Evolutionary conservation across 305 asterid species (phyloP), one percentile per base, ranked within the genome.

Genomic region (Fraxinus platypoda): DNA sequence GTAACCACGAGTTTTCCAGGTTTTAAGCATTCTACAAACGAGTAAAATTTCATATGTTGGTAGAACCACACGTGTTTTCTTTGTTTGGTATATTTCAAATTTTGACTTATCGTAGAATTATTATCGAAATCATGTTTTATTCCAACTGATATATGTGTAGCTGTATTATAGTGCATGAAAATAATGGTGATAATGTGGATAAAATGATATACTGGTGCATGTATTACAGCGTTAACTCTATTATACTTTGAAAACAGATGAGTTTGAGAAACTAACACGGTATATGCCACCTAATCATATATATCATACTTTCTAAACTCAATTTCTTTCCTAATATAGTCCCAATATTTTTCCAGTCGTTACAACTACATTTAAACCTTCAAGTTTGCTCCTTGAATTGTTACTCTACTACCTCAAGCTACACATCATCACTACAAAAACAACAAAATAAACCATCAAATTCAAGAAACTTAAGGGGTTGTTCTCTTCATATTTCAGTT

Each of bases 11-110:
- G 52, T 81, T 78, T 1, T 12, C 74, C 41, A 66, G 6, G 4
- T 76, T 87, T 43, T 81, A 31, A 64, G 80, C 85, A 74, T 80
- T 84, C 84, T 85, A 43, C 38, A 62, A 64, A 21, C 35, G 26
- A 30, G 46, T 34, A 84, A 81, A 86, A 81, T 70, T 72, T 79
- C 80, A 83, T 26, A 79, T 76, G 85, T 62, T 89, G 76, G 84
- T 83, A 83, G 87, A 82, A 76, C 57, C 54, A 72, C 57, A 82
- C 23, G 26, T 70, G 54, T 54, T 28, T 13, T 71, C 46, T 80
- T 66, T 37, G 34, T 46, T 37, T 52, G 78, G 73, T 57, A 15
- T 64, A 46, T 68, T 78, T 83, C 66, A 80, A 78, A 33, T 76
- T 81, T 90, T 83, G 86, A 78, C 75, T 74, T 34, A 68, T 4